Conservation (phyloP, 495 filamentous ascomycete species). For the Haplographium delicatum region DNA sequence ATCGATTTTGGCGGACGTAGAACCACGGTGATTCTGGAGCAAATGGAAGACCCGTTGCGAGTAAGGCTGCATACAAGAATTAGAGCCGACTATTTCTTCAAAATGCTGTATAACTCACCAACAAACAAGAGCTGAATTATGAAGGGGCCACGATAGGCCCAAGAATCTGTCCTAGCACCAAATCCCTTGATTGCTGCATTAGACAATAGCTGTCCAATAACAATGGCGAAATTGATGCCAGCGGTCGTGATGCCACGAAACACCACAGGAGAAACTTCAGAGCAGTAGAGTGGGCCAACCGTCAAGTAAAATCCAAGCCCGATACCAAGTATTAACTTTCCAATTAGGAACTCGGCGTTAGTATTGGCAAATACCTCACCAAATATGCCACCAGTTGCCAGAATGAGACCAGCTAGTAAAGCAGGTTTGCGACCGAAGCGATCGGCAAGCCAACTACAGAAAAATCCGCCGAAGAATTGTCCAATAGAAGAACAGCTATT, state of each 20-base stretch:
- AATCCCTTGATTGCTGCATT: constrained; percentile 37
- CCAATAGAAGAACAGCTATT: constrained; percentile 28
- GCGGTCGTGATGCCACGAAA: constrained; percentile 37
- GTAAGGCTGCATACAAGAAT: constrained; percentile 9
- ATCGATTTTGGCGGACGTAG: constrained; percentile 37
- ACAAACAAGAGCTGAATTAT: constrained; percentile 33
- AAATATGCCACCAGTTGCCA: constrained; percentile 27
- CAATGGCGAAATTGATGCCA: constrained; percentile 36
- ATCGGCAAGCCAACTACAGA: constrained; percentile 29
- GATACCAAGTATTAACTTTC: constrained; percentile 32
- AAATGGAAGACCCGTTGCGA: constrained; percentile 36
- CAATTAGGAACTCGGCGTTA: constrained; percentile 26
- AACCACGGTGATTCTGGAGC: constrained; percentile 48
- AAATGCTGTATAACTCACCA: constrained; percentile 1
- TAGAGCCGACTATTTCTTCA: not conserved
- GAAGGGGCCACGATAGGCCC: constrained; percentile 31
- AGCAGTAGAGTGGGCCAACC: constrained; percentile 31
- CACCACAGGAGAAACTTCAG: constrained; percentile 35
- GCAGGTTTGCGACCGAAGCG: constrained; percentile 24
- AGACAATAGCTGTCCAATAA: constrained; percentile 35
- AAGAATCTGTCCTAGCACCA: constrained; percentile 23
- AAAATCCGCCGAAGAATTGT: constrained; percentile 33
- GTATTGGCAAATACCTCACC: constrained; percentile 28
- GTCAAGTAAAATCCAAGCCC: constrained; percentile 33
- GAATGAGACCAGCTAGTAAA: constrained; percentile 7